Evolutionary conservation across 75 land plant genomes (phyloP).

Genomic region (Cunninghamia lanceolata): DNA sequence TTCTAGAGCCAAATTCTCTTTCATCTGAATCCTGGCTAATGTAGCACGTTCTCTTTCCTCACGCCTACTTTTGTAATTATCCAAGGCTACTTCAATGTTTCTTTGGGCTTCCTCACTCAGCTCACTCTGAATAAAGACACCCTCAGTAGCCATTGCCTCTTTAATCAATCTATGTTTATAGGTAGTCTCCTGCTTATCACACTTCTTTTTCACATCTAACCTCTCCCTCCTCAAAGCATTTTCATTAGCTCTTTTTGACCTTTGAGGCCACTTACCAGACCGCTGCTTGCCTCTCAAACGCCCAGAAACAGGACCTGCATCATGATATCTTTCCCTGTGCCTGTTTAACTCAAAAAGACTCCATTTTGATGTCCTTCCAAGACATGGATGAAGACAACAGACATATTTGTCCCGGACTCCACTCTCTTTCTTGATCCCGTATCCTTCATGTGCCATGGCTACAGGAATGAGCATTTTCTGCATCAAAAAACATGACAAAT

Average conservation of each 20-base stretch:
- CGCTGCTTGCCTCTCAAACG: conserved; percentile 14
- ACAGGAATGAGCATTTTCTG: conserved; percentile 11
- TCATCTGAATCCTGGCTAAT: conserved; percentile 11
- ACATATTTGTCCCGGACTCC: conserved; percentile 12
- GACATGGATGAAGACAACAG: conserved; percentile 11
- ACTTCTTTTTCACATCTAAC: conserved; percentile 11
- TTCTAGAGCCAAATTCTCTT: conserved; percentile 9
- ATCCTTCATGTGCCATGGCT: conserved; percentile 12
- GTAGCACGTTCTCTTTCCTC: conserved; percentile 9
- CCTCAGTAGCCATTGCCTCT: conserved; percentile 11
- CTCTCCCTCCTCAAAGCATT: conserved; percentile 14
- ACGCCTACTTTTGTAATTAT: not conserved
- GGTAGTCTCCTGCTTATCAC: conserved; percentile 14
- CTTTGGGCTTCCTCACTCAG: conserved; percentile 10
- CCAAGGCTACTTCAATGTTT: conserved; percentile 3
- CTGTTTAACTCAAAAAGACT: conserved; percentile 13
- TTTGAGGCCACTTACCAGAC: conserved; percentile 11
- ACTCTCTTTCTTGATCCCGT: conserved; percentile 12
- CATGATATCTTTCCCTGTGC: conserved; percentile 11
- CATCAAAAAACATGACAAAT: not conserved
- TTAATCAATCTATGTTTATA: conserved; percentile 14
- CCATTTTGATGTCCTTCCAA: conserved; percentile 12
- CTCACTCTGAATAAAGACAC: conserved; percentile 5
- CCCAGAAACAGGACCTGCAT: conserved; percentile 15
- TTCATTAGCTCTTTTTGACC: conserved; percentile 11